Evolutionary conservation across 2,329 filamentous ascomycete species (phyloP).

Genomic region (Escovopsis sp.): DNA sequence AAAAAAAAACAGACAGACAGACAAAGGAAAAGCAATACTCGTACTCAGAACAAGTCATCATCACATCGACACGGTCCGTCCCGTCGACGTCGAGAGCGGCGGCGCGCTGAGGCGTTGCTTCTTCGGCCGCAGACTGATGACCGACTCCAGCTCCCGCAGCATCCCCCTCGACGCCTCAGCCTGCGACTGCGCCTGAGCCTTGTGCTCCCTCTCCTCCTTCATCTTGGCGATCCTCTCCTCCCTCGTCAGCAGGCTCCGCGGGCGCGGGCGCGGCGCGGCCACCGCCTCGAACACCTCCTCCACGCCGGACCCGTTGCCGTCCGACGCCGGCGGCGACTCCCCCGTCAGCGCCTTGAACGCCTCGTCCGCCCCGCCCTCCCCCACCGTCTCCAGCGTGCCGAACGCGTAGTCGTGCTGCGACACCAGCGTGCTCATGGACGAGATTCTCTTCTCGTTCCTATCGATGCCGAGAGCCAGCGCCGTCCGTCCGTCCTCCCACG

Average conservation of each 20-base stretch:
- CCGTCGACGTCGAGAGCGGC: constrained; percentile 8
- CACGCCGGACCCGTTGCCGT: constrained; percentile 40
- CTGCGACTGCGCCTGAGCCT: constrained; percentile 57
- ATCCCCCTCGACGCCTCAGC: constrained; percentile 75
- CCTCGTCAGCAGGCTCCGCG: constrained; percentile 57
- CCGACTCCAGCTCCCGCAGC: constrained; percentile 81
- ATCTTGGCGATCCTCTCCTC: constrained; percentile 82
- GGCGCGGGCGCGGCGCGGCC: constrained; percentile 68
- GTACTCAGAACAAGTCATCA: constrained; percentile 1
- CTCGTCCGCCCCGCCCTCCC: constrained; percentile 34
- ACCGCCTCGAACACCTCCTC: constrained; percentile 68
- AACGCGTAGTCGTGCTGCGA: constrained; percentile 51
- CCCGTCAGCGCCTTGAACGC: constrained; percentile 70
- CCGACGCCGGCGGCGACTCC: constrained; percentile 41
- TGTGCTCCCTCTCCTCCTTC: constrained; percentile 68
- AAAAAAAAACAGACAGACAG: too few species aligned
- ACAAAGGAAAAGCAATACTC: background rate
- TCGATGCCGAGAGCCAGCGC: constrained; percentile 70
- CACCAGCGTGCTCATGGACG: constrained; percentile 43
- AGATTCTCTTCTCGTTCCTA: constrained; percentile 58
- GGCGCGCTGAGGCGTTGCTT: constrained; percentile 24
- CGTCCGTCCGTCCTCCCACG: constrained; percentile 81
- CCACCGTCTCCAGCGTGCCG: constrained; percentile 46
- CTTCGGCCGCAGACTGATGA: constrained; percentile 49
- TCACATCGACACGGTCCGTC: constrained; percentile 31